Evolutionary conservation across 371 early-diverging fungal species (phyloP), one percentile per base, ranked within the genome.

Genomic region (Apophysomyces ossiformis): DNA sequence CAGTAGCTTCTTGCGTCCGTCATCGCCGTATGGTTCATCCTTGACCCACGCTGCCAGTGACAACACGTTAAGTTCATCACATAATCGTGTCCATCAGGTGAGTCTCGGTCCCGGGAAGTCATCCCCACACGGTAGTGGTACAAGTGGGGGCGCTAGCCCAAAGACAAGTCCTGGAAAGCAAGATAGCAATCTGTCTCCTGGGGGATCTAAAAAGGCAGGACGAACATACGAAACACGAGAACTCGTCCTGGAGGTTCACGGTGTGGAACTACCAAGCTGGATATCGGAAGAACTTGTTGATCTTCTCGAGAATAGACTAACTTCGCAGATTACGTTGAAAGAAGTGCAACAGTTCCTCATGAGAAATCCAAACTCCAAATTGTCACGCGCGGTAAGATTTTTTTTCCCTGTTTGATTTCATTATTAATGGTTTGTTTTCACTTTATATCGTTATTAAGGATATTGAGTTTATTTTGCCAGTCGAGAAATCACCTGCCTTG

Each of bases 171-270:
- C 46, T 43, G 46, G 63, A 47, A 43, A 21, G 4, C 68, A 58
- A 50, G 61, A 56, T 16, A 16, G 56, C 5, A 50, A 61, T 37
- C 60, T 60, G 1, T n/a, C 38, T 9, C 12, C 65, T 9, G 41
- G 63, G 8, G 61, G 61, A 0, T 43, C n/a, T 58, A 58, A 41
- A 63, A 50, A 21, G 21, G 21, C 16, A 5, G 54, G 54, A 9
- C 54, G 54, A 18, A 41, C 37, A 36, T 68, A 61, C n/a, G 87
- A 87, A 37, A 69, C 83, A 0, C 70, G 89, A n/a, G 85, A 85
- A 37, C 67, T 95, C 5, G 78, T 87, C 2, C 68, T 95, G 18
- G 86, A 92, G 47, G 90, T 95, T 1, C 88, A 85, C 70, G 94
- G 95, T 6, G 83, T 93, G 7, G 90, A 93, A n/a, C 60, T 71